phyloP scores from a whole-genome alignment of 768 basidiomycete genomes.

The Boletus subparvulus region DNA sequence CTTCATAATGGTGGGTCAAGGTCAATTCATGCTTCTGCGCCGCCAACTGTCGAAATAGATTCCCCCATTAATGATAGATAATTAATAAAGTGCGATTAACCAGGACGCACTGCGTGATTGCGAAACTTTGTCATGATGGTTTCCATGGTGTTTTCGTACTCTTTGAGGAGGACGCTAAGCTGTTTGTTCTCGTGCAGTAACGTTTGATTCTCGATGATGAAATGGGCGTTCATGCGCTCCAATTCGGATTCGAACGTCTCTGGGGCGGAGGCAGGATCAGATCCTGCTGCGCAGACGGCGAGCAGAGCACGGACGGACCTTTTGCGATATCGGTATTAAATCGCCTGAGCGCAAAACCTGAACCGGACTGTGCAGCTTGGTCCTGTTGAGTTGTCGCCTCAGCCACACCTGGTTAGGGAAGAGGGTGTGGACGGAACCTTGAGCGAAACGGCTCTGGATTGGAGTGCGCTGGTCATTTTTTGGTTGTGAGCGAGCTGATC shows the following conservation, averaged over 20 bases:
- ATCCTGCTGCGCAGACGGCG: constrained; percentile 5
- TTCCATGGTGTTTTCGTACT: constrained; percentile 93
- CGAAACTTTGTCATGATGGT: constrained; percentile 97
- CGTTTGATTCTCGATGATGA: constrained; percentile 91
- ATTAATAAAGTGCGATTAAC: background rate
- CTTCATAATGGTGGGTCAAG: constrained; percentile 87
- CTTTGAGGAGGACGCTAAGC: constrained; percentile 81
- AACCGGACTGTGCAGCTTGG: constrained; percentile 69
- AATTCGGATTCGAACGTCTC: constrained; percentile 92
- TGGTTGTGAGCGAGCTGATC: constrained; percentile 84
- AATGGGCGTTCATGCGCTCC: constrained; percentile 84
- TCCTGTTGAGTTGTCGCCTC: constrained; percentile 42
- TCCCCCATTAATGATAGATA: constrained; percentile 9
- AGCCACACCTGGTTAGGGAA: constrained; percentile 8
- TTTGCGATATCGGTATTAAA: constrained; percentile 87
- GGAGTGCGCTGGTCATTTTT: constrained; percentile 65
- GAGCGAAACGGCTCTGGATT: constrained; percentile 65
- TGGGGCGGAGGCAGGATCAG: constrained; percentile 35
- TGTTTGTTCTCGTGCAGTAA: constrained; percentile 95
- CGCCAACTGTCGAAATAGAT: constrained; percentile 57
- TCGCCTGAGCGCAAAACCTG: constrained; percentile 77
- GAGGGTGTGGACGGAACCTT: constrained; percentile 56
- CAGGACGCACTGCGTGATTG: constrained; percentile 73
- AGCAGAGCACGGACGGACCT: constrained; percentile 49
- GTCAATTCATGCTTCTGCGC: constrained; percentile 89